These are phyloP conservation scores for Pleurotus djamor DNA, from an alignment of 768 basidiomycete genomes.

Conservation along the genomic window DNA sequence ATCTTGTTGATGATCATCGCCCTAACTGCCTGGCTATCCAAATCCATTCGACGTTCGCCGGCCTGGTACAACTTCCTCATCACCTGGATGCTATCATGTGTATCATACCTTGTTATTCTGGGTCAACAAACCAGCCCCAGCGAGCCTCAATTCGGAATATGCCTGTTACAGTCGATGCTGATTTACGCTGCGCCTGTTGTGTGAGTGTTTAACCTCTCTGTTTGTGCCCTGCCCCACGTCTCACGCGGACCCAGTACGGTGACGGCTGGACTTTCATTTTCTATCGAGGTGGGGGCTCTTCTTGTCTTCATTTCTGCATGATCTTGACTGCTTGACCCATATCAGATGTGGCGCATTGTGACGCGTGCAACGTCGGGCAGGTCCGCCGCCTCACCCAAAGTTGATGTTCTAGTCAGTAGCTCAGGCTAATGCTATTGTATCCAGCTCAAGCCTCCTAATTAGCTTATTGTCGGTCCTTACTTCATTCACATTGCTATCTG, in stretches of 20 bases:
- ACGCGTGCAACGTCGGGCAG: background rate
- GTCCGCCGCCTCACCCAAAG: background rate
- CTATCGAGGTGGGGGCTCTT: too few relatives aligned
- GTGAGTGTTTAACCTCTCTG: too few relatives aligned
- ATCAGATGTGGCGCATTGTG: constrained; percentile 1
- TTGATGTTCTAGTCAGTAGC: background rate
- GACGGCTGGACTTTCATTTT: background rate
- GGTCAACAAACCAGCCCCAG: background rate
- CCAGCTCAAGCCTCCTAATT: too few relatives aligned
- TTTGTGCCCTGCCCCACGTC: too few relatives aligned
- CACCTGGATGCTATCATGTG: background rate
- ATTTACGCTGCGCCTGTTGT: constrained; percentile 1
- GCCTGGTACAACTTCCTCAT: constrained; percentile 2
- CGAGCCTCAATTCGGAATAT: background rate
- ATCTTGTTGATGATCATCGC: background rate
- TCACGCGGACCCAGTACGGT: background rate
- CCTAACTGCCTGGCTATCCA: background rate
- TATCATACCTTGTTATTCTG: background rate
- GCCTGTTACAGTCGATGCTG: background rate
- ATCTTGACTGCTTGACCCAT: too few relatives aligned
- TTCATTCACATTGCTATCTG: background rate
- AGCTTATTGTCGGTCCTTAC: background rate
- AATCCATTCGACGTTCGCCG: background rate
- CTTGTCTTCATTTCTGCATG: too few relatives aligned
- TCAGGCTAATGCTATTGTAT: too few relatives aligned